Evolutionary conservation across 2,329 filamentous ascomycete species (phyloP), one percentile per base, ranked within the genome.

Genomic region (Aphanocladium album): DNA sequence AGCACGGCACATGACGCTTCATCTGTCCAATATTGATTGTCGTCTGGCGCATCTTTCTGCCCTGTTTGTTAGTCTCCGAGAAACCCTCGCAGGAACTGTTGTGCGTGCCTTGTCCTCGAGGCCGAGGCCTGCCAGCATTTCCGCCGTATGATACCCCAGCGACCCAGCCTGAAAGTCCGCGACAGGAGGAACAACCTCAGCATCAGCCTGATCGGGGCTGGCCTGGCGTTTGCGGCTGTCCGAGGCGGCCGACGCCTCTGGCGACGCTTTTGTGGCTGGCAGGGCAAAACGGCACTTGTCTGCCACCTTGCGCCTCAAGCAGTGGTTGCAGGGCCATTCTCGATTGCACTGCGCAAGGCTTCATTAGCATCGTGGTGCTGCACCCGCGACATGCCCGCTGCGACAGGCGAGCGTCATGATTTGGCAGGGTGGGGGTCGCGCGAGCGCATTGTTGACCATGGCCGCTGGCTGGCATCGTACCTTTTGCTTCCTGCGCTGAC

Each of bases 261-360:
- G 46, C 45, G 37, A 62, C 52, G 41, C 65, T 68, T 51, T 70
- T 23, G 47, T n/a, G 39, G 37, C 68, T 4, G 62, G 60, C 30
- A 62, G 59, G 19, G 63, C 61, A 63, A 75, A 76, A 30, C 67
- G 67, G 58, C 74, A 76, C 63, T 71, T 70, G 59, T 73, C 69
- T 41, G 71, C 69, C 21, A 76, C 72, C 59, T 75, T 74, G 63
- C 74, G 73, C 62, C 74, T 75, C 62, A 72, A 69, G 59, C 74
- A 76, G 57, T 75, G 74, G 52, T 72, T 72, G 60, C 74, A 76
- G 14, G 74, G 74, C 73, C 74, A 76, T 60, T 74, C 70, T 37
- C 73, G 70, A 57, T 74, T 74, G 67, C 74, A 76, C 74, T 76
- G 43, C 19, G 11, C 19, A 19, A 11, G 39, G 23, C 12, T 8